Evolutionary conservation across 176 grass and related monocot genomes (phyloP).

Genomic region (Oryza longistaminata): DNA sequence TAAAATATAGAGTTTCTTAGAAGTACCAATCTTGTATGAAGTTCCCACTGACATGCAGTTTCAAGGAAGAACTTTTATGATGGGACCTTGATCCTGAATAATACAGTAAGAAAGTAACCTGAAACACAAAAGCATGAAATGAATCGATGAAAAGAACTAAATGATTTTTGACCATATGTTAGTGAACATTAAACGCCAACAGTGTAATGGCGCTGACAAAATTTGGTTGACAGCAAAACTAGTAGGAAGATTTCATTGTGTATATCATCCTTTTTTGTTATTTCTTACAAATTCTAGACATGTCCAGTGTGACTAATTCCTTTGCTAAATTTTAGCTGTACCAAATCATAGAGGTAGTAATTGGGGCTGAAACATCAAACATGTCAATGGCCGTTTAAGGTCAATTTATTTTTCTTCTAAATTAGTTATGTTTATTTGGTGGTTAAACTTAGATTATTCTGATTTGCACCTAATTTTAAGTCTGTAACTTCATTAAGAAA

Average conservation of each 20-base stretch:
- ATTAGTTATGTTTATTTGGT: neutral
- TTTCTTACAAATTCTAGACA: neutral
- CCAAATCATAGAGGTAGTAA: neutral
- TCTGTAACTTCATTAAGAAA: neutral
- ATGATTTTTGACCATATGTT: neutral
- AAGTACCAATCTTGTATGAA: slow-evolving; percentile 94
- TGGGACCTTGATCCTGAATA: slow-evolving; percentile 56
- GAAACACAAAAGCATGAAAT: slow-evolving; percentile 22
- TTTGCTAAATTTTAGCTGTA: neutral
- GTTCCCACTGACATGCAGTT: slow-evolving; percentile 67
- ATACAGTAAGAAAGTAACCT: slow-evolving; percentile 74
- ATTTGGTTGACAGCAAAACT: neutral
- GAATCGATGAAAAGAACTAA: neutral
- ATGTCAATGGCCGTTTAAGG: neutral
- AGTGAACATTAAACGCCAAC: neutral
- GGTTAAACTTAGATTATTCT: neutral
- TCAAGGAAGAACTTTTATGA: slow-evolving; percentile 76
- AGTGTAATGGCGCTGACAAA: neutral
- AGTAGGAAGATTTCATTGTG: neutral
- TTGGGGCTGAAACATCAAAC: neutral
- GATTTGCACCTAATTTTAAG: neutral
- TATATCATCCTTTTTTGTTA: neutral
- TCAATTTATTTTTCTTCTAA: neutral
- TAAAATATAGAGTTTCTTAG: neutral
- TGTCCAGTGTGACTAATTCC: neutral